These are phyloP conservation scores for Candida sanyiensis DNA, from an alignment of 805 yeast genomes.

Conservation along the genomic window DNA sequence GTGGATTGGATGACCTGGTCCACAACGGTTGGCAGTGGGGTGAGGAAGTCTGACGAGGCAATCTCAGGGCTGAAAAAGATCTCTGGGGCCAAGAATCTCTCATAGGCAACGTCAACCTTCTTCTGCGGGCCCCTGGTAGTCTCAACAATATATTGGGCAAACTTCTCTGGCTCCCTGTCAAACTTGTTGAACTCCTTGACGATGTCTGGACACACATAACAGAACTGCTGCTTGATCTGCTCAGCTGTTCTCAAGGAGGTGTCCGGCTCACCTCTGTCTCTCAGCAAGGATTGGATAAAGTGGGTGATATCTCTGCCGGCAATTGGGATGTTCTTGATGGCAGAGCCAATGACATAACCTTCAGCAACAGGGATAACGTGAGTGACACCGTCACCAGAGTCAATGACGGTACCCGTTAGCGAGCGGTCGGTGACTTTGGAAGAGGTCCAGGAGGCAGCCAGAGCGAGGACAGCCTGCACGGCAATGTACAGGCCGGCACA, in stretches of 20 bases:
- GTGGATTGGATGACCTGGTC: constrained; percentile 92
- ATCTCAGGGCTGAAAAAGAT: constrained; percentile 98
- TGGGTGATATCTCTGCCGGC: constrained; percentile 98
- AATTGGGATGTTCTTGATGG: constrained; percentile 94
- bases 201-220: constrained; percentile 96
- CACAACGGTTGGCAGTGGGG: constrained; percentile 94
- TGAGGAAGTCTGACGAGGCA: constrained; percentile 88
- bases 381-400: constrained; percentile 82
- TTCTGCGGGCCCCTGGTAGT: constrained; percentile 53
- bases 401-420: constrained; percentile 96
- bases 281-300: constrained; percentile 84
- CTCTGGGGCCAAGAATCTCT: constrained; percentile 97
- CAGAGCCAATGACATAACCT: constrained; percentile 97
- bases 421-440: constrained; percentile 93
- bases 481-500: constrained; percentile 98
- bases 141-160: constrained; percentile 89
- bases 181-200: constrained; percentile 93
- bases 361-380: constrained; percentile 99
- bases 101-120: constrained; percentile 91
- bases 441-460: constrained; percentile 99
- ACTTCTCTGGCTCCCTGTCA: constrained; percentile 89
- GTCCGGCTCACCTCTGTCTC: constrained; percentile 96
- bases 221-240: constrained; percentile 90
- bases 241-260: constrained; percentile 95
- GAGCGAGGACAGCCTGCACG: constrained; percentile 96